A percentile compares a stretch with the other conserved stretches of the same genome.
Evolutionary conservation across 495 filamentous ascomycete species (phyloP).

Genomic region (Penicillium cinerascens): DNA sequence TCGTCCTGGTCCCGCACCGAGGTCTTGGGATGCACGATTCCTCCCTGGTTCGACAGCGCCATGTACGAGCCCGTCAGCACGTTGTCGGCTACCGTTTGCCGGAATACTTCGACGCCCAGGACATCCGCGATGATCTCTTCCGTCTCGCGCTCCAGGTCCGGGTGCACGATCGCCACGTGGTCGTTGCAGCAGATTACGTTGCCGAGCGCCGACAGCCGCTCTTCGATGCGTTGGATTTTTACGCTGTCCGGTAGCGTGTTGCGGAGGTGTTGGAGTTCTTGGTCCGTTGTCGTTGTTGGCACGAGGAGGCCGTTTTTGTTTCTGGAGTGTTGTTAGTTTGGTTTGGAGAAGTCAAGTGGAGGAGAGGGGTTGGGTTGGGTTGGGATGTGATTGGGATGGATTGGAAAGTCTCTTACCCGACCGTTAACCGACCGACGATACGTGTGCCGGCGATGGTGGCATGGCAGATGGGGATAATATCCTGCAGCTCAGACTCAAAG

Average conservation of each 20-base stretch:
- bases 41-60: slow-evolving; percentile 92
- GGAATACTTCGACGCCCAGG: slow-evolving; percentile 95
- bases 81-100: slow-evolving; percentile 95
- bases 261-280: slow-evolving; percentile 94
- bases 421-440: slow-evolving; percentile 91
- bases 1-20: slow-evolving; percentile 97
- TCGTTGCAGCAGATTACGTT: slow-evolving; percentile 97
- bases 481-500: slow-evolving; percentile 95
- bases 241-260: slow-evolving; percentile 88
- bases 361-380: neutral
- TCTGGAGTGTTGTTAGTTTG: slow-evolving; percentile 36
- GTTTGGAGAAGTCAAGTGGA: no score
- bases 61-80: slow-evolving; percentile 95
- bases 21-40: slow-evolving; percentile 96
- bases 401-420: slow-evolving; percentile 61
- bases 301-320: slow-evolving; percentile 97
- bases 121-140: slow-evolving; percentile 96
- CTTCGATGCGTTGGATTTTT: slow-evolving; percentile 93
- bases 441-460: slow-evolving; percentile 95
- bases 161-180: slow-evolving; percentile 92
- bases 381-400: neutral
- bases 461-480: slow-evolving; percentile 95
- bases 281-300: slow-evolving; percentile 92
- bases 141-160: slow-evolving; percentile 94
- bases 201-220: slow-evolving; percentile 89